A percentile compares a stretch with the other conserved stretches of the same genome.
phyloP scores from a whole-genome alignment of 1,284 basidiomycete species.

The Apiotrichum mycotoxinovorans region DNA sequence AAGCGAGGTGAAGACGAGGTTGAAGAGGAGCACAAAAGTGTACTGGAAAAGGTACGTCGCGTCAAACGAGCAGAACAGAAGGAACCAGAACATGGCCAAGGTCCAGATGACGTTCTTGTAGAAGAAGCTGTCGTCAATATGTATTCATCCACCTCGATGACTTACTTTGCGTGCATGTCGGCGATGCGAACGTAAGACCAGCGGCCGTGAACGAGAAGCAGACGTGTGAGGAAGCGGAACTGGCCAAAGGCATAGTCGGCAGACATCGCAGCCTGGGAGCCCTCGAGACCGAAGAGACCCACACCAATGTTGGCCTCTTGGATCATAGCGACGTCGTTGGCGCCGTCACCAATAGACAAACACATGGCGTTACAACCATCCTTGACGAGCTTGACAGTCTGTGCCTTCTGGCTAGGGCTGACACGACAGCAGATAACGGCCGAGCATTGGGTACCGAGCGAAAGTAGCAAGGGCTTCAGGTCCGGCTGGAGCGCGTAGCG shows the following conservation, averaged over 20 bases:
- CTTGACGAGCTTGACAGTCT: slow-evolving; percentile 85
- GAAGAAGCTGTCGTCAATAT: slow-evolving; percentile 64
- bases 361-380: slow-evolving; percentile 95
- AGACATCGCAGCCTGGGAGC: slow-evolving; percentile 97
- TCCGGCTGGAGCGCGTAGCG: slow-evolving; percentile 72
- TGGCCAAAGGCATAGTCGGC: slow-evolving; percentile 98
- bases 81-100: slow-evolving; percentile 87
- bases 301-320: slow-evolving; percentile 97
- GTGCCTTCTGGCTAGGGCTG: slow-evolving; percentile 91
- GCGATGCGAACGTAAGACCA: slow-evolving; percentile 96
- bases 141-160: neutral
- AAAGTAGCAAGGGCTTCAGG: slow-evolving; percentile 81
- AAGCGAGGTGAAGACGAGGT: slow-evolving; percentile 87
- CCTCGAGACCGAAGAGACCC: slow-evolving; percentile 89
- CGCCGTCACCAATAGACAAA: slow-evolving; percentile 89
- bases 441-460: slow-evolving; percentile 89
- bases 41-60: slow-evolving; percentile 95
- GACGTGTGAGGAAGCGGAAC: slow-evolving; percentile 87
- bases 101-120: slow-evolving; percentile 69
- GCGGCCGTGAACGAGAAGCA: slow-evolving; percentile 89
- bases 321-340: slow-evolving; percentile 57
- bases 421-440: slow-evolving; percentile 97
- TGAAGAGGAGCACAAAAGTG: slow-evolving; percentile 86
- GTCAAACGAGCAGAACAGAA: slow-evolving; percentile 82
- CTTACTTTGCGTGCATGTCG: slow-evolving; percentile 85